Base-by-base conservation (phyloP, 2,329 filamentous ascomycete species). In the Cladosporium velox region DNA sequence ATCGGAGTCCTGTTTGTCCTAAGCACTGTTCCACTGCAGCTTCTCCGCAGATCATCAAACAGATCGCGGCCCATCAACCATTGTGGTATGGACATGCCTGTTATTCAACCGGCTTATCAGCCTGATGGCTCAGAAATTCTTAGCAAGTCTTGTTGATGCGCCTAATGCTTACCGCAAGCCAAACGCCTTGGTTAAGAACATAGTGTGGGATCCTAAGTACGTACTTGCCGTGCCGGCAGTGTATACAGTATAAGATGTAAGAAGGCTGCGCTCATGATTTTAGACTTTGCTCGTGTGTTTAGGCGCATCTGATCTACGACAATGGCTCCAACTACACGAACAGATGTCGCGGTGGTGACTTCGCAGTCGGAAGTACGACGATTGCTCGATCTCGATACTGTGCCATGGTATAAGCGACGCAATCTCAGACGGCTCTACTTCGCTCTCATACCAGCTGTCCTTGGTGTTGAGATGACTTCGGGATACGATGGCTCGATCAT, bases 311-410 rank as follows among this genome's bases (percentile, higher is more conserved):
- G 49, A 34, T 8, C 8, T 24, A 12, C 34, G 35, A n/a, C 14
- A 3, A 62, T 62, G 59, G 44, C 59, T 35, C 47, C 59, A n/a
- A 51, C 59, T 18, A 26, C 47, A 14, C 67, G 63, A 55, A 67
- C 66, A 38, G 62, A 69, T 58, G 66, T 67, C 18, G 66, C 59
- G 21, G 58, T 28, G 18, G 68, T 69, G 34, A 41, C 68, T 24
- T 59, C 62, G 15, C 59, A 70, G 57, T 70, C 68, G 11, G 68
- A 68, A 41, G 67, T 70, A 3, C 67, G 67, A 63, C 59, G 66
- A 14, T 38, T 68, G 35, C 28, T 68, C 11, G 67, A 66, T 32
- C 65, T 68, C 5, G 67, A 68, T 30, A 68, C 67, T 21, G 54
- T 34, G n/a, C 62, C 67, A 41, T 68, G 67, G 67, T 68, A 67